These are phyloP conservation scores for Neospermospora avenae DNA, from an alignment of 2,329 filamentous ascomycete genomes.

Conservation along the genomic window DNA sequence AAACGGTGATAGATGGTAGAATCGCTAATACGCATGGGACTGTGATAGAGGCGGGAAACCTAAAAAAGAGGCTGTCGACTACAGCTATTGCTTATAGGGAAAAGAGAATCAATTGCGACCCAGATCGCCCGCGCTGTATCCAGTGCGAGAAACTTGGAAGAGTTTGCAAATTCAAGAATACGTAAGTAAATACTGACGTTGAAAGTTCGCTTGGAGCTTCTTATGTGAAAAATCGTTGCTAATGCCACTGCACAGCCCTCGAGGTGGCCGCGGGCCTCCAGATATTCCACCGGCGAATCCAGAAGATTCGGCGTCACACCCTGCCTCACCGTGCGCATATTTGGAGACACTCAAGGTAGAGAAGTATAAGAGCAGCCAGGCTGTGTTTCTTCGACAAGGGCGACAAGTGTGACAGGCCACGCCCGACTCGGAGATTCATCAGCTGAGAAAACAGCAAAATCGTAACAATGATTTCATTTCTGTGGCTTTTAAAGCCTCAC, in stretches of 20 bases:
- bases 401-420: slow-evolving; percentile 23
- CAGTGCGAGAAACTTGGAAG: slow-evolving; percentile 91
- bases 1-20: slow-evolving; percentile 80
- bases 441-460: slow-evolving; percentile 32
- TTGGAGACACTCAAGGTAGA: slow-evolving; percentile 30
- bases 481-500: slow-evolving; percentile 32
- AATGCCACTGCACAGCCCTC: slow-evolving; percentile 37
- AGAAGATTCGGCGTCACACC: slow-evolving; percentile 30
- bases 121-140: slow-evolving; percentile 79
- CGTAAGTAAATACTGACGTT: slow-evolving; percentile 54
- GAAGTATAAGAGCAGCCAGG: slow-evolving; percentile 27
- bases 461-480: slow-evolving; percentile 33
- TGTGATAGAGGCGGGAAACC: slow-evolving; percentile 92
- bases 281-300: slow-evolving; percentile 34
- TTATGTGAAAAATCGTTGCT: slow-evolving; percentile 28
- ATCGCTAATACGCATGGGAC: slow-evolving; percentile 89
- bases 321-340: slow-evolving; percentile 30
- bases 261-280: slow-evolving; percentile 36
- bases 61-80: slow-evolving; percentile 84
- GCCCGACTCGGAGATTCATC: slow-evolving; percentile 30
- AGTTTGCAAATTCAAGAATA: slow-evolving; percentile 79
- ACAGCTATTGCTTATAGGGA: slow-evolving; percentile 91
- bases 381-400: slow-evolving; percentile 28
- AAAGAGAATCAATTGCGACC: slow-evolving; percentile 97
- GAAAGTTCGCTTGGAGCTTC: background rate